These are phyloP conservation scores for Neurospora terricola DNA, from an alignment of 495 filamentous ascomycete species.

Conservation along the genomic window DNA sequence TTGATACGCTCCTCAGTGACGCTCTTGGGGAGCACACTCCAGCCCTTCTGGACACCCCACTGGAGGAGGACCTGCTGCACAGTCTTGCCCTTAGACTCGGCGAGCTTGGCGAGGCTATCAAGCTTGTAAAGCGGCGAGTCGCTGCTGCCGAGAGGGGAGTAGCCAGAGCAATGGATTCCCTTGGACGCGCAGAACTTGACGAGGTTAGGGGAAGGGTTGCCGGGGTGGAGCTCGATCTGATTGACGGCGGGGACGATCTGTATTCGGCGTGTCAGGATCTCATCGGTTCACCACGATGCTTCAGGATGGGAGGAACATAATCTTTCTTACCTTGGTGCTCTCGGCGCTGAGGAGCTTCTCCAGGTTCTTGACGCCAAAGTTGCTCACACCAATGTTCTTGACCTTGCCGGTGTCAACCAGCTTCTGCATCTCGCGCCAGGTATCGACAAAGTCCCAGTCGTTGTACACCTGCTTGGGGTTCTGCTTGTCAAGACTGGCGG, in stretches of 20 bases:
- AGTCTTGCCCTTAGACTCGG: constrained; percentile 57
- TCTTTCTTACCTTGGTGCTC: constrained; percentile 28
- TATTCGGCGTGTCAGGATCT: constrained; percentile 18
- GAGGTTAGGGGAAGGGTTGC: constrained; percentile 70
- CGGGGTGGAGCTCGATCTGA: constrained; percentile 87
- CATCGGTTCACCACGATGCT: neutral
- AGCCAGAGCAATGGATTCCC: constrained; percentile 59
- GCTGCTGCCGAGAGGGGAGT: constrained; percentile 54
- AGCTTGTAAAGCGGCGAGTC: constrained; percentile 51
- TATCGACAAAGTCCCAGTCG: constrained; percentile 75
- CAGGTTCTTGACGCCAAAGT: constrained; percentile 61
- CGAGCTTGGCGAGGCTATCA: constrained; percentile 46
- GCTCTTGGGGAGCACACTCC: constrained; percentile 65
- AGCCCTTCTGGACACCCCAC: constrained; percentile 63
- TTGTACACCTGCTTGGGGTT: constrained; percentile 30
- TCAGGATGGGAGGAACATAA: neutral
- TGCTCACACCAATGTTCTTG: constrained; percentile 72
- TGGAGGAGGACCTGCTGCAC: constrained; percentile 56
- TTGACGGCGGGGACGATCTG: constrained; percentile 74
- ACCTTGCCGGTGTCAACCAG: constrained; percentile 70
- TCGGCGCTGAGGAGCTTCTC: constrained; percentile 56
- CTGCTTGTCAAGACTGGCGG: constrained; percentile 38
- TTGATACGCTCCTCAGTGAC: constrained; percentile 53
- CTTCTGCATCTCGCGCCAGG: constrained; percentile 79
- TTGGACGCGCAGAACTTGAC: constrained; percentile 59